Evolutionary conservation across 306 rosid genomes (phyloP).

Genomic region (Trichosanthes truncata): DNA sequence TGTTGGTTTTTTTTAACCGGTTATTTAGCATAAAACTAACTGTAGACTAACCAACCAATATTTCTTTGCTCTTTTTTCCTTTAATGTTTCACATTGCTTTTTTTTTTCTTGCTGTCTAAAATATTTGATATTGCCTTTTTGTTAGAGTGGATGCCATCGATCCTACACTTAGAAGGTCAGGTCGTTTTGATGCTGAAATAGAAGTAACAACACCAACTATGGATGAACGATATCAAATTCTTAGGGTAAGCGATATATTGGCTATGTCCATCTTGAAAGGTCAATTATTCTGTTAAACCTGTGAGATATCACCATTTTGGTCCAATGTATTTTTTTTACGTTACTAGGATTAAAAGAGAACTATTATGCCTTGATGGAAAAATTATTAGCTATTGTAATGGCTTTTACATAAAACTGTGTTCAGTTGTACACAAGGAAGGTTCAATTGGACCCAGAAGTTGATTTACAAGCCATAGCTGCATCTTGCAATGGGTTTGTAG

Average conservation of each 20-base stretch:
- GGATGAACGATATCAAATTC: conserved; percentile 74
- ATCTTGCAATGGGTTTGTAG: conserved; percentile 87
- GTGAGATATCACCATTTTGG: background rate
- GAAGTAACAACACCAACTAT: conserved; percentile 78
- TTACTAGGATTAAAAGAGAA: background rate
- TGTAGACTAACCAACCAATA: background rate
- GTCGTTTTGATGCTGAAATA: conserved; percentile 84
- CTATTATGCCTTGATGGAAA: background rate
- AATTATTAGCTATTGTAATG: background rate
- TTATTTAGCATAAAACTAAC: background rate
- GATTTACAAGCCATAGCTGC: conserved; percentile 62
- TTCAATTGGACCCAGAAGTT: conserved; percentile 41
- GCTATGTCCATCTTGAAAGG: background rate
- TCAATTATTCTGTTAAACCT: background rate
- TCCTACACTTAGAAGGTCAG: conserved; percentile 80
- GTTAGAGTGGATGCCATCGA: conserved; percentile 73
- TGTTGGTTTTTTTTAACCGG: background rate
- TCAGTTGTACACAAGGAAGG: conserved; percentile 77
- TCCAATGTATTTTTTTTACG: background rate
- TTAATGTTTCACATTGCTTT: background rate
- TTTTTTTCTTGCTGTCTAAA: background rate
- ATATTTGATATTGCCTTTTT: conserved; percentile 15
- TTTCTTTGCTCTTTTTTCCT: background rate
- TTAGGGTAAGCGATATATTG: conserved; percentile 40
- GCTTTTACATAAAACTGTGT: conserved; percentile 11